Percentiles rank a stretch among this genome's conserved stretches.
These are phyloP conservation scores for Russula griseocarnosa DNA, from an alignment of 768 basidiomycete genomes.

Conservation along the genomic window DNA sequence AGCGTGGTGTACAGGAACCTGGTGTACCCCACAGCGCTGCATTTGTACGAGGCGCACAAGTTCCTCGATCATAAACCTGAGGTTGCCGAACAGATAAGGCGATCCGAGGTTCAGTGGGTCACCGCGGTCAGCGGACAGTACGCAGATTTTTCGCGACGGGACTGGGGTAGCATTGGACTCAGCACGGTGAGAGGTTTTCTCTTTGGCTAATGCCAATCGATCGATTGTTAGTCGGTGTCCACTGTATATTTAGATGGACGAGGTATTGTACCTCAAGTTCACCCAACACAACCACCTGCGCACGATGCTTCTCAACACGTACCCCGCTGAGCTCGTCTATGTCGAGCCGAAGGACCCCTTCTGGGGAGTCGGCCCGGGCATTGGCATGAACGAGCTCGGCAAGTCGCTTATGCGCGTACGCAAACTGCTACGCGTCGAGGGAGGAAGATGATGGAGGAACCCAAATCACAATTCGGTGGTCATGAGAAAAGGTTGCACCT, in stretches of 20 bases:
- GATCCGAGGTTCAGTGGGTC: slow-evolving; percentile 30
- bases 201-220: neutral
- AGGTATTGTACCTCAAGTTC: slow-evolving; percentile 64
- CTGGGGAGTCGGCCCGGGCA: slow-evolving; percentile 60
- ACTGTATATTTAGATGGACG: slow-evolving; percentile 50
- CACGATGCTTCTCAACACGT: slow-evolving; percentile 51
- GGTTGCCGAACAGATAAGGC: slow-evolving; percentile 55
- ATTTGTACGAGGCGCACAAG: slow-evolving; percentile 71
- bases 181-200: slow-evolving; percentile 42
- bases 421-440: slow-evolving; percentile 40
- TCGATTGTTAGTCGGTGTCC: neutral
- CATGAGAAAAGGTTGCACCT: neutral
- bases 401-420: slow-evolving; percentile 54
- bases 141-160: slow-evolving; percentile 39
- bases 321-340: slow-evolving; percentile 44
- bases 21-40: slow-evolving; percentile 64
- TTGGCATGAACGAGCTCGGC: slow-evolving; percentile 62
- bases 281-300: slow-evolving; percentile 62
- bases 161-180: slow-evolving; percentile 55
- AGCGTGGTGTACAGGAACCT: slow-evolving; percentile 51
- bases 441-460: neutral
- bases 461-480: too few species aligned
- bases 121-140: slow-evolving; percentile 33
- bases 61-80: slow-evolving; percentile 50
- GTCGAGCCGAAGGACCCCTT: slow-evolving; percentile 51